A percentile compares a stretch with the other conserved stretches of the same genome.
Evolutionary conservation across 169 alveolate species (phyloP).

Genomic region (Plasmodium vinckei): DNA sequence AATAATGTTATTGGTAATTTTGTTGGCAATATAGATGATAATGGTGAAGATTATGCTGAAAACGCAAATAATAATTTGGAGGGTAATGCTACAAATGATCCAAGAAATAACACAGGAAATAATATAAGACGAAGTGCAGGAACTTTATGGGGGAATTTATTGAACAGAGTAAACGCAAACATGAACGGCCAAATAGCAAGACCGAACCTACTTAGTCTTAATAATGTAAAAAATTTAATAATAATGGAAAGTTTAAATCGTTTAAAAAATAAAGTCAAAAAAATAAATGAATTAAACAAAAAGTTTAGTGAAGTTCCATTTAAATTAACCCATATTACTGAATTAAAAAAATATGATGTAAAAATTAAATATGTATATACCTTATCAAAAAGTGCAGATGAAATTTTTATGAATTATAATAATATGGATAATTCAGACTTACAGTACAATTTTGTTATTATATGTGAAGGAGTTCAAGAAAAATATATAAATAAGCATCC

Average conservation of each 20-base stretch:
- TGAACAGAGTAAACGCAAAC: not conserved
- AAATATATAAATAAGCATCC: not conserved
- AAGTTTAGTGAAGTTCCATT: conserved; percentile 26
- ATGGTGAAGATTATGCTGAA: too few relatives aligned
- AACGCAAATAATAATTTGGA: not conserved
- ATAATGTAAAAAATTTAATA: too few relatives aligned
- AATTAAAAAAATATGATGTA: conserved; percentile 32
- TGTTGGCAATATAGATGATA: too few relatives aligned
- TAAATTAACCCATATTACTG: not conserved
- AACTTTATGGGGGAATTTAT: not conserved
- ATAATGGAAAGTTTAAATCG: too few relatives aligned
- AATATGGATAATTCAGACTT: not conserved
- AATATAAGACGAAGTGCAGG: not conserved
- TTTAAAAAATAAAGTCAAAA: not conserved
- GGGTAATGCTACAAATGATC: not conserved
- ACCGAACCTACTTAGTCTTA: too few relatives aligned
- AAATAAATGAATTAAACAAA: not conserved
- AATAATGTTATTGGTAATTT: too few relatives aligned
- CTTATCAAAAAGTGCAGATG: conserved; percentile 55
- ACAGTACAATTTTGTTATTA: conserved; percentile 48
- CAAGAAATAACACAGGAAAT: too few relatives aligned
- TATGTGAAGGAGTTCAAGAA: conserved; percentile 40
- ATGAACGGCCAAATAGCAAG: not conserved
- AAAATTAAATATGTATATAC: conserved; percentile 55
- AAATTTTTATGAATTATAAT: conserved; percentile 20